These are phyloP conservation scores for Aspergillus sp. DNA, from an alignment of 2,329 filamentous ascomycete species.

Conservation along the genomic window DNA sequence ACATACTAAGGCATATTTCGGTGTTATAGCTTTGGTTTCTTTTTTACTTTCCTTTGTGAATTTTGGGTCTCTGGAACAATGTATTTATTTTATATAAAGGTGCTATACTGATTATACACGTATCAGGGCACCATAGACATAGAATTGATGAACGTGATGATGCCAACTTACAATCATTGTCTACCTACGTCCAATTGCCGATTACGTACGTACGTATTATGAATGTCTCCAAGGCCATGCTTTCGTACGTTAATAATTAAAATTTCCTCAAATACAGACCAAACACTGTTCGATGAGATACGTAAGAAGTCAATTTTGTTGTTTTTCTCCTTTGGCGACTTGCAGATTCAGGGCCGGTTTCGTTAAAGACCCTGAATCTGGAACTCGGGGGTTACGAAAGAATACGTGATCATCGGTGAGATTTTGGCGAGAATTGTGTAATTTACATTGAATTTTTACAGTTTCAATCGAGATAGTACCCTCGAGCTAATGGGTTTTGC, in stretches of 20 bases:
- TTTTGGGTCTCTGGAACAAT: not conserved
- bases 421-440: not conserved
- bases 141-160: conserved; percentile 5
- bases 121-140: conserved; percentile 2
- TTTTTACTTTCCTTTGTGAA: conserved; percentile 1
- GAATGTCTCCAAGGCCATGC: not conserved
- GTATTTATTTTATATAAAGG: not conserved
- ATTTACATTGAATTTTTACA: conserved; percentile 3
- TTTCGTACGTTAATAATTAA: too few species aligned
- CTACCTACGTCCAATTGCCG: not conserved
- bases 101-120: conserved; percentile 3
- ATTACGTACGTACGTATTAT: not conserved
- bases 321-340: not conserved
- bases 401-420: not conserved
- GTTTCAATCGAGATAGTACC: not conserved
- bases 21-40: conserved; percentile 11
- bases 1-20: conserved; percentile 16
- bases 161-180: not conserved
- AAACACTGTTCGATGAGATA: too few species aligned
- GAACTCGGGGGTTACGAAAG: not conserved
- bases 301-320: not conserved
- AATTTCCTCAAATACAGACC: too few species aligned
- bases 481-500: not conserved
- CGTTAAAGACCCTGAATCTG: not conserved
- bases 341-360: not conserved